Evolutionary conservation across 164 flowering plant genomes (phyloP), one percentile per base, ranked within the genome.

Genomic region (Dillenia suffruticosa): DNA sequence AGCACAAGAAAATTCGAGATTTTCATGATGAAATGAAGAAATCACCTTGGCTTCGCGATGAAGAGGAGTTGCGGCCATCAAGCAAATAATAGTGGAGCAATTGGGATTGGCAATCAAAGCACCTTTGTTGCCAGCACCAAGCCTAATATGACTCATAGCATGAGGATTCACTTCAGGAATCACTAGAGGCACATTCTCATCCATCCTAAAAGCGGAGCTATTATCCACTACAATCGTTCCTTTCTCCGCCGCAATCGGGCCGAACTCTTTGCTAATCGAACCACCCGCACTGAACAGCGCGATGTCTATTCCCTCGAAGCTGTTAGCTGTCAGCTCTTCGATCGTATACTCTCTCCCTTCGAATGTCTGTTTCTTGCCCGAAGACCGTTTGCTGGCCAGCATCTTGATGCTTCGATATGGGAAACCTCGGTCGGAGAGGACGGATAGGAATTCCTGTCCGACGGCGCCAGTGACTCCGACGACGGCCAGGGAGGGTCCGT

Each of bases 401-500:
- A 95, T 85, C 51, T 76, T 79, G 75, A 92, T 80, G 63, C 88
- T 86, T 44, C 88, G 72, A 78, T 83, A 95, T 9, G 97, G 97
- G 79, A 92, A 95, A 63, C 78, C 75, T 0, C 96, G 90, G 71
- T 84, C 92, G 53, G 97, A 75, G 54, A 95, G 81, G 48, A 95
- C 97, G 57, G 84, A 78, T 58, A 95, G 96, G 70, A 95, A 91
- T 68, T 95, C 97, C 59, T 92, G 96, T 10, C 99, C 97, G 56
- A 95, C 97, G 58, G 99, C 99, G 50, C 99, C 99, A 44, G 96
- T 92, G 52, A 88, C 97, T 17, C 99, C 99, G n/a, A 95, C 99
- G 59, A 95, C 81, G 63, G 99, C 99, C 49, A 95, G 56, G 17
- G 97, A 90, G 10, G 97, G 99, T 10, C 67, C 97, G 55, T 73